Conservation (phyloP, 768 basidiomycete genomes). For the Boletus reticuloceps region DNA sequence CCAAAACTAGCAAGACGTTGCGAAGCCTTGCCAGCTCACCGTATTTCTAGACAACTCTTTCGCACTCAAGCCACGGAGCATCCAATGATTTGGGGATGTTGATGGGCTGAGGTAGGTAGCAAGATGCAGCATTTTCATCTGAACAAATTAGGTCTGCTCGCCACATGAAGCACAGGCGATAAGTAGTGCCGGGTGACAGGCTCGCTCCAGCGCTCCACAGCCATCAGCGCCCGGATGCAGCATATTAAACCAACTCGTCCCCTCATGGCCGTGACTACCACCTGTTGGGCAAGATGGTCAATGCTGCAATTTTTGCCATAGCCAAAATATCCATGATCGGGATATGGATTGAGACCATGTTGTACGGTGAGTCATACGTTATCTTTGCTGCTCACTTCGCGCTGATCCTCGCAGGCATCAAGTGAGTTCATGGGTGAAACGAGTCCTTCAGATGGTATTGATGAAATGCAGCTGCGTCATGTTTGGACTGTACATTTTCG, state of each 20-base stretch:
- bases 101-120: too few species aligned
- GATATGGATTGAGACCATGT: not conserved
- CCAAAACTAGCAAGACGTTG: too few species aligned
- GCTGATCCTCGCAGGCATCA: not conserved
- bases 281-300: not conserved
- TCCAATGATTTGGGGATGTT: too few species aligned
- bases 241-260: too few species aligned
- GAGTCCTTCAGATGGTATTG: too few species aligned
- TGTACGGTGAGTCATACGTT: not conserved
- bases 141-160: not conserved
- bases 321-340: not conserved
- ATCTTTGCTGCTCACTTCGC: not conserved
- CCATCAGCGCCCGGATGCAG: too few species aligned
- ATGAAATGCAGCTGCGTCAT: not conserved
- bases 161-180: not conserved
- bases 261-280: too few species aligned
- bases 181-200: not conserved
- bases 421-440: not conserved
- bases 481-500: not conserved
- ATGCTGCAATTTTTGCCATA: not conserved
- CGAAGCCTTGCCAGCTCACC: too few species aligned
- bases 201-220: too few species aligned
- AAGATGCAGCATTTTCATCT: too few species aligned
- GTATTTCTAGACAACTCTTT: too few species aligned
- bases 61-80: too few species aligned